Evolutionary conservation across 805 yeast genomes (phyloP), one percentile per base, ranked within the genome.

Genomic region (Wickerhamomyces rabaulensis): DNA sequence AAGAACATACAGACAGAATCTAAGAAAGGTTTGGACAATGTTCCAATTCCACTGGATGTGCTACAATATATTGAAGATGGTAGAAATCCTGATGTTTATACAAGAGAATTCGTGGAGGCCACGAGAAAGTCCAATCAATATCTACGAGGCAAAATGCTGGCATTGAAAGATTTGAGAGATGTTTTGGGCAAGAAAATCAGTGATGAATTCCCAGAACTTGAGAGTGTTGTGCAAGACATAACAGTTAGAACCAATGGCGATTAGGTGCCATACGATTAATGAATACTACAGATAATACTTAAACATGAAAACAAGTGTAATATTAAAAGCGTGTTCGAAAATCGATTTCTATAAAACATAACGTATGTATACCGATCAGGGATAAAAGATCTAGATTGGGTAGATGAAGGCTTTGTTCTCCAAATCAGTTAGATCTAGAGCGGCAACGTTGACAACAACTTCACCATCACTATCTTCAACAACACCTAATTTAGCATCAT

Each of bases 71-170:
- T 94, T 35, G 98, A 94, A 61, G 95, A 89, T 59, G 99, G 99
- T 2, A 74, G 99, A 55, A 94, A 94, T 61, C 98, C 99, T 0
- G 98, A 94, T 61, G 90, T 94, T 36, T 94, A 94, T 65, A 90
- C 98, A 1, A 77, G 99, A 62, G 99, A 94, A 67, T 94, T 94
- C 67, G 88, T 92, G 15, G 99, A 94, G 62, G 87, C 92, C 31
- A 85, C 94, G n/a, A 82, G 90, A 36, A 83, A 88, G 56, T 82
- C 90, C 40, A 94, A 94, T 60, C 97, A 95, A 58, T 80, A 84
- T 53, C 73, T 94, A 45, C 78, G 89, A 58, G 98, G 97, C 4
- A 88, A 88, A 63, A 80, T 87, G 77, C 58, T 69, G 39, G 96
- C 90, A 1, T 74, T 86, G 67, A 67, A 61, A 42, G 74, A 77